Evolutionary conservation across 352 stramenopile species (phyloP).

Genomic region (Phytophthora tentaculata): DNA sequence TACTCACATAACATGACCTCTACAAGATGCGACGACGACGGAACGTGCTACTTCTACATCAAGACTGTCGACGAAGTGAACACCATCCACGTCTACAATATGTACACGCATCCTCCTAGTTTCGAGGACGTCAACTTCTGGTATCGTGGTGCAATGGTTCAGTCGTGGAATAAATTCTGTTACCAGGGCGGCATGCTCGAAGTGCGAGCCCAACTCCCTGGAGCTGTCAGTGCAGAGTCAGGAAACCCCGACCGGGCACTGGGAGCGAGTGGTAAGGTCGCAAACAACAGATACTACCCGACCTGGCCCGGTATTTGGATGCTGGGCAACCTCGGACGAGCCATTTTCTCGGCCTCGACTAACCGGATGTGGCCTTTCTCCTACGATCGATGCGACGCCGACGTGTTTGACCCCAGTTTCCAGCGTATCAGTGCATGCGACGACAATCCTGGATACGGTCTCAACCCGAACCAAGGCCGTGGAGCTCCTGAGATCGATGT

Average conservation of each 20-base stretch:
- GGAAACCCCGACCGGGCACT: slow-evolving; percentile 52
- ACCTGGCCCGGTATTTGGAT: slow-evolving; percentile 96
- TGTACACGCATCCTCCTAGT: slow-evolving; percentile 45
- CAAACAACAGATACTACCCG: slow-evolving; percentile 63
- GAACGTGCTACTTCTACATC: slow-evolving; percentile 53
- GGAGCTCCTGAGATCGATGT: slow-evolving; percentile 95
- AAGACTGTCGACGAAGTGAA: slow-evolving; percentile 47
- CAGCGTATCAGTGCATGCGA: slow-evolving; percentile 86
- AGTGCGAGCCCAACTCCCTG: slow-evolving; percentile 88
- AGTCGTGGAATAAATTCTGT: slow-evolving; percentile 96
- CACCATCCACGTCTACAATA: slow-evolving; percentile 65
- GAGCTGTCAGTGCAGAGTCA: slow-evolving; percentile 59
- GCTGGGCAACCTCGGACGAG: slow-evolving; percentile 93
- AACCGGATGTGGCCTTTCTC: slow-evolving; percentile 95
- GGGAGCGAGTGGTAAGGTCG: slow-evolving; percentile 35
- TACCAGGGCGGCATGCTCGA: slow-evolving; percentile 94
- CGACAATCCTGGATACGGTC: slow-evolving; percentile 84
- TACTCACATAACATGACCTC: slow-evolving; percentile 88
- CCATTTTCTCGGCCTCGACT: slow-evolving; percentile 91
- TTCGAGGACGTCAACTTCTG: slow-evolving; percentile 53
- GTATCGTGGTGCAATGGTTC: slow-evolving; percentile 89
- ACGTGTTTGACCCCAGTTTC: slow-evolving; percentile 43
- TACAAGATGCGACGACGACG: slow-evolving; percentile 52
- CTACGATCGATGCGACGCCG: slow-evolving; percentile 88
- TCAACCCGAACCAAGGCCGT: slow-evolving; percentile 82